Evolutionary conservation across 2,329 filamentous ascomycete species (phyloP), one percentile per base, ranked within the genome.

Genomic region (Pseudodiploospora longispora): DNA sequence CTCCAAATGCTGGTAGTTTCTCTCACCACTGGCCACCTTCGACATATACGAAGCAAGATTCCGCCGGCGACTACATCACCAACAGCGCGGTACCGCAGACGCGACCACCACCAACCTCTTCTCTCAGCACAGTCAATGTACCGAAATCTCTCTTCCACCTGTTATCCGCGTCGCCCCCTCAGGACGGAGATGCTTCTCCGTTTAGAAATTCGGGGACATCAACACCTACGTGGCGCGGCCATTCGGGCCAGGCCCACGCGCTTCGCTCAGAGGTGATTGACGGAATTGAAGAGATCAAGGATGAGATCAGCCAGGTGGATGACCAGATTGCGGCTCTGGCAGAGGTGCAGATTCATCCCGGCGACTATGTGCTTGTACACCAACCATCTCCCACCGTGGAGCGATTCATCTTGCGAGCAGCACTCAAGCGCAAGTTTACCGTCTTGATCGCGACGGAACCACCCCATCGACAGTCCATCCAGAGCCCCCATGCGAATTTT

Each of bases 221-320:
- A 10, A 76, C 72, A n/a, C 70, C 75, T 27, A 59, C 69, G 43
- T 57, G 62, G 55, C 52, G 52, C 44, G 51, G 53, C 47, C 65
- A 66, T 52, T 62, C 64, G 10, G 67, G 71, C 38, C 73, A 72
- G 48, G 63, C 70, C 43, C 76, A 85, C 48, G 85, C 94, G 50
- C 72, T 97, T 47, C 85, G 89, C 48, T 87, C 87, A 10, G 93
- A 97, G 64, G 85, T 97, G 28, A 83, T 96, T 52, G 87, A 93
- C 55, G 93, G 90, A 36, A 96, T 98, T 56, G 83, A 88, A 56
- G 93, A 98, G 63, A 89, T 98, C 48, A 86, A 95, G 63, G 93
- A 98, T 59, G 93, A 98, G 67, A 82, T 98, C 45, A 84, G 85
- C 52, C 85, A 91, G 59, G 89, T 89, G 6, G 93, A 96, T 60